Evolutionary conservation across 257 asterid species (phyloP), one percentile per base, ranked within the genome.

Genomic region (Salvia miltiorrhiza): DNA sequence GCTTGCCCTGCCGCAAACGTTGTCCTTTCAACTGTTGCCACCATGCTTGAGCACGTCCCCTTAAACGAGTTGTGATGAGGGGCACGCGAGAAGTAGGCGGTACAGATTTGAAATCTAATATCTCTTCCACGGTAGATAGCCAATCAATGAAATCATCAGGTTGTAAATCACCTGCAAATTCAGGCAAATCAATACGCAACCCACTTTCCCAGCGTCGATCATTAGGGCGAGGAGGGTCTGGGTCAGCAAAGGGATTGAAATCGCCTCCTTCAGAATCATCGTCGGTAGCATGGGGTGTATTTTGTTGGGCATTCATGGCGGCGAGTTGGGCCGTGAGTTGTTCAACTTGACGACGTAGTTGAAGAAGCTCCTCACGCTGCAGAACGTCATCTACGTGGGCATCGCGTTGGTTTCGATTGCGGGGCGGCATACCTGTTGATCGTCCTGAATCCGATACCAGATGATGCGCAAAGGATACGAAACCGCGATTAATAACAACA

Each of bases 391-490:
- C 30, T 1, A 58, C 2, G 6, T 7, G 10, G 45, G 47, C 26
- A 16, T 14, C 65, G 0, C 3, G 45, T 5, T 58, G 26, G 41
- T 4, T 16, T 5, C 21, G 16, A 5, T 7, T 17, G 3, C 23
- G 53, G 3, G 65, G 47, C 11, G 65, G 9, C 30, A 58, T 32
- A 16, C 16, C 65, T 58, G 30, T 58, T 58, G 65, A 58, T 58
- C 28, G 47, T 1, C 65, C 47, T 16, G 65, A 58, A 32, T 9
- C 26, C 33, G 47, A 32, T 58, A 58, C 47, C 8, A 59, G 65
- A 33, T 59, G 65, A 59, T 59, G 65, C 48, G 43, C 65, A 59
- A n/a, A n/a, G n/a, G n/a, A n/a, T n/a, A n/a, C n/a, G n/a, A n/a
- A n/a, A n/a, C n/a, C n/a, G n/a, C n/a, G n/a, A n/a, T n/a, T n/a